Evolutionary conservation across 2,329 filamentous ascomycete species (phyloP).

Genomic region (Pyrenochaeta sp.): DNA sequence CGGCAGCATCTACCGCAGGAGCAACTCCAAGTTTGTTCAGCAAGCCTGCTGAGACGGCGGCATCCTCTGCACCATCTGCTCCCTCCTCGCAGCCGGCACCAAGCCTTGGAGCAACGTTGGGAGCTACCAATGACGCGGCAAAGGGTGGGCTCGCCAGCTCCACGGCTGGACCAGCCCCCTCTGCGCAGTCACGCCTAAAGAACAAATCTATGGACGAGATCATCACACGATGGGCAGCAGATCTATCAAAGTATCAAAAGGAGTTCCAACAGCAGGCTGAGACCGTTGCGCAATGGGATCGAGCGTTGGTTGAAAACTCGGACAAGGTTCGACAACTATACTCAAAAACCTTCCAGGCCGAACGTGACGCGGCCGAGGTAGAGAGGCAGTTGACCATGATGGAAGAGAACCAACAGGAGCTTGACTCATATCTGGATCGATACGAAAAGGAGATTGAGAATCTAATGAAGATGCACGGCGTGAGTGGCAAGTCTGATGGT

Average conservation of each 20-base stretch:
- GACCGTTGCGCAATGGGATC: conserved; percentile 89
- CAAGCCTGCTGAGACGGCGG: conserved; percentile 29
- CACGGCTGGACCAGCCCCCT: conserved; percentile 80
- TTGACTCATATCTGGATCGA: conserved; percentile 84
- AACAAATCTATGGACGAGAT: conserved; percentile 99
- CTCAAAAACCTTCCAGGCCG: conserved; percentile 88
- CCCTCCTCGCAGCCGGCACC: conserved; percentile 31
- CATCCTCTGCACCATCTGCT: conserved; percentile 27
- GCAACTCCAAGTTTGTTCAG: conserved; percentile 26
- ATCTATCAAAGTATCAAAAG: conserved; percentile 94
- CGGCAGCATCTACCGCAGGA: conserved; percentile 19
- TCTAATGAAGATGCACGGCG: conserved; percentile 86
- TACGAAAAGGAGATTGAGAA: conserved; percentile 93
- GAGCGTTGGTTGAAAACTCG: conserved; percentile 89
- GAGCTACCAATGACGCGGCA: conserved; percentile 26
- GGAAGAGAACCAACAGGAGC: conserved; percentile 90
- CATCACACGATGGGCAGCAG: conserved; percentile 94
- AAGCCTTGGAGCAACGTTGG: conserved; percentile 22
- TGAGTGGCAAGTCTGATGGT: conserved; percentile 67
- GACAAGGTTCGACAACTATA: conserved; percentile 96
- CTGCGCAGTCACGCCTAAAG: conserved; percentile 84
- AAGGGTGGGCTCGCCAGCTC: conserved; percentile 68
- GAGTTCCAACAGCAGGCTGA: conserved; percentile 91
- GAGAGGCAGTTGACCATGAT: conserved; percentile 89
- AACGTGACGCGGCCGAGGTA: conserved; percentile 90